Base-by-base conservation (phyloP, 441 rosid species). In the Isatis lusitanica region DNA sequence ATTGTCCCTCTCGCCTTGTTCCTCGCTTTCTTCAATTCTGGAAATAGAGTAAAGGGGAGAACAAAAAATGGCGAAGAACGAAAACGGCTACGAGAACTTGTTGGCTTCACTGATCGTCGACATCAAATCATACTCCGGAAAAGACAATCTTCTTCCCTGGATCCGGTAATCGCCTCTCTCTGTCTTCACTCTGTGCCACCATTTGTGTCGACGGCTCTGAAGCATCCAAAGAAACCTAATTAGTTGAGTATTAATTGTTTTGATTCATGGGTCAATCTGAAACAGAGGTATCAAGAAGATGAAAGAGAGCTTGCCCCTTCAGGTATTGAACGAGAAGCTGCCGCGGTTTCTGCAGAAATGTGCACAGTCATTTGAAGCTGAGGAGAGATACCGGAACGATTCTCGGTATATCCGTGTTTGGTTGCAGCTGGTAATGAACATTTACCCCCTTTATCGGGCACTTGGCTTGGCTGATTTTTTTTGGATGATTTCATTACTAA, bases 341-440 rank as follows among this genome's bases (percentile, higher is more conserved):
- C 98, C 98, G 40, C 83, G 98, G 46, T 90, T 94, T 75, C 66
- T 92, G 52, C 96, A 94, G 80, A 92, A 87, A 79, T 92, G 97
- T 68, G 77, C 90, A 4, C 86, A 83, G 82, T 75, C 85, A 0
- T 92, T 92, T 78, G 87, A 88, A 74, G 82, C 93, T 39, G 97
- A 94, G 73, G 83, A 87, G 13, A 90, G 92, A 70, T 92, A 92
- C 69, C 74, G 74, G 50, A 86, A 94, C 68, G 98, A 92, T 79
- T 76, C 81, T 46, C 96, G 98, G 3, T 94, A 89, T 71, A 75
- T 94, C 73, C 97, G 94, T 61, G 89, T 94, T 68, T 94, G 99
- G 99, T 77, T 94, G 66, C 90, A 89, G 79, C 86, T 94, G 96
- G 97, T 92, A 88, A 70, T 31, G 12, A 11, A 47, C 38, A 21